Conservation (phyloP, 129 eudicot species). For the Artemisia argyi region DNA sequence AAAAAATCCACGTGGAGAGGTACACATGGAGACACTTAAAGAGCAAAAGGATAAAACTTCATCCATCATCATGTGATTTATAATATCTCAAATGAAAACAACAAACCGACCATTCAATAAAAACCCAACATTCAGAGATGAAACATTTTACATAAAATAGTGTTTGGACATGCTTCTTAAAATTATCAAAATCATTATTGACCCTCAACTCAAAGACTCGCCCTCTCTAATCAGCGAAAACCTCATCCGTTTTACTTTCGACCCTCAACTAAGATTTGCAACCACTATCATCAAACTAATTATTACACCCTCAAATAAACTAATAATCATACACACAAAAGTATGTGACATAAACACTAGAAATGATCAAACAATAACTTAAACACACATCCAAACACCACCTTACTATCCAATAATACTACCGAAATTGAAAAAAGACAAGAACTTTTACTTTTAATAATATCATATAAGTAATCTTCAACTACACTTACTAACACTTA, state of each 20-base stretch:
- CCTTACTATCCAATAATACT: background rate
- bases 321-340: background rate
- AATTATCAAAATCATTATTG: background rate
- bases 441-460: background rate
- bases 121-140: background rate
- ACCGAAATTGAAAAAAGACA: background rate
- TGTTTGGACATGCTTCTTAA: slow-evolving; percentile 13
- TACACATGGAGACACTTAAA: slow-evolving; percentile 29
- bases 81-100: slow-evolving; percentile 13
- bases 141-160: background rate
- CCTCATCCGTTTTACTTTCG: too few relatives aligned
- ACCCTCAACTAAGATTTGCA: background rate
- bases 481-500: background rate
- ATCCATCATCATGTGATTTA: slow-evolving; percentile 18
- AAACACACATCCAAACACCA: background rate
- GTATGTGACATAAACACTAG: background rate
- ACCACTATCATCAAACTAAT: background rate
- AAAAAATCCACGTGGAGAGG: slow-evolving; percentile 7
- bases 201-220: too few relatives aligned
- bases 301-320: background rate
- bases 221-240: too few relatives aligned
- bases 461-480: background rate
- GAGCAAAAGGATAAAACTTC: slow-evolving; percentile 31
- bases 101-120: background rate
- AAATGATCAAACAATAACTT: background rate